Percentiles rank a stretch among this genome's conserved stretches.
Conservation (phyloP, 495 filamentous ascomycete species). For the Polyplosphaeria fusca region DNA sequence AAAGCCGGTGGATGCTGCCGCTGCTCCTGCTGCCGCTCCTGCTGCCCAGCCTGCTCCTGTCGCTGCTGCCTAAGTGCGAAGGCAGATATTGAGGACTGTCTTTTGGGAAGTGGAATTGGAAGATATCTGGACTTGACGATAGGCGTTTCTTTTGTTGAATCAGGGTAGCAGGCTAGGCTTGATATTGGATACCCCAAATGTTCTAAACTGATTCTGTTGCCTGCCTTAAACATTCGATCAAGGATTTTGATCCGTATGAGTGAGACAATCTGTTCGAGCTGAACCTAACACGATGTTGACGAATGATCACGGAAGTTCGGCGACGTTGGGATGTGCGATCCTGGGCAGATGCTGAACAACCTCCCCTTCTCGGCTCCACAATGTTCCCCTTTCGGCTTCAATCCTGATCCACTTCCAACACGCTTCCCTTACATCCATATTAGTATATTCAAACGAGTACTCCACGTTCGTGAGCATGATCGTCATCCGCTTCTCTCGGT, state of each 20-base stretch:
- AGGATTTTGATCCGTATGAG: no score
- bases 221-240: no score
- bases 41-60: background rate
- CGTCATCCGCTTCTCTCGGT: constrained; percentile 10
- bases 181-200: constrained; percentile 9
- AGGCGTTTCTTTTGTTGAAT: background rate
- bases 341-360: constrained; percentile 6
- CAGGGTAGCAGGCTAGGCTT: background rate
- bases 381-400: constrained; percentile 10
- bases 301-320: background rate
- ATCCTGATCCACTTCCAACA: constrained; percentile 13
- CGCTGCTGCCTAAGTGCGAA: background rate
- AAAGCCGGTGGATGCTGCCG: background rate
- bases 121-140: background rate
- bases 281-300: background rate
- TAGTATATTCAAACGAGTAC: no score
- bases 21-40: background rate
- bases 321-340: background rate
- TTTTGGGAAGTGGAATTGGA: background rate
- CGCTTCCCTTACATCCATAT: background rate
- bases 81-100: background rate
- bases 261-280: no score
- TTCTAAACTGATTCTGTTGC: constrained; percentile 1
- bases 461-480: constrained; percentile 12
- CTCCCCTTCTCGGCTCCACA: constrained; percentile 15